Evolutionary conservation across 2,329 filamentous ascomycete genomes (phyloP), one percentile per base, ranked within the genome.

Genomic region (Microdochium paspali): DNA sequence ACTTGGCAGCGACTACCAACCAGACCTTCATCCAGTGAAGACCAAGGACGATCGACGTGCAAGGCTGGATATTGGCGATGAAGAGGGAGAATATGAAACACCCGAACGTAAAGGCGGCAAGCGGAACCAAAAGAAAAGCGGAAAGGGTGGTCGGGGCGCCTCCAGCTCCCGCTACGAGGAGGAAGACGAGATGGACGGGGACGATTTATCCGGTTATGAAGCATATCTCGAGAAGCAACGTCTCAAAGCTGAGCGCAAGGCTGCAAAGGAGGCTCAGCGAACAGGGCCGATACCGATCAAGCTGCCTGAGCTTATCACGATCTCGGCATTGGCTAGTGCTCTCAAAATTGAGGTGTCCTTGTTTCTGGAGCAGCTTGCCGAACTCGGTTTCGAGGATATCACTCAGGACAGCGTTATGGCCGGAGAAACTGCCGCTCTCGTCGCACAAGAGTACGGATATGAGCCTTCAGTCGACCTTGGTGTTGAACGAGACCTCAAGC

Each of bases 361-460:
- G 3, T 95, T 98, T 56, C 69, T 94, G 12, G 57, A 61, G 15
- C 88, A 90, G 58, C 74, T 98, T 65, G 79, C 82, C 60, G 80
- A 93, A 46, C 81, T 97, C 59, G 94, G 93, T 0, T 98, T 96
- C 54, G 89, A 95, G 57, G 85, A 90, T 45, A 79, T 91, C 15
- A 81, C 81, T 13, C 77, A 83, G 46, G 89, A 91, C 57, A 90
- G 91, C 59, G 80, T 98, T 51, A 79, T 98, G 62, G 91, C 91
- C 51, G 83, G 89, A 10, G 91, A 97, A 62, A 93, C 88, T 44
- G 91, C 91, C 2, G 87, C 87, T 7, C 74, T 98, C 47, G 85
- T 98, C 55, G 90, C 90, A 3, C 82, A 88, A 66, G 91, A 98
- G 62, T 97, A 91, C 63, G 90, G 91, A 45, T 95, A 86, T 54